Evolutionary conservation across 352 stramenopile genomes (phyloP), one percentile per base, ranked within the genome.

Genomic region (Saprolegnia diclina): DNA sequence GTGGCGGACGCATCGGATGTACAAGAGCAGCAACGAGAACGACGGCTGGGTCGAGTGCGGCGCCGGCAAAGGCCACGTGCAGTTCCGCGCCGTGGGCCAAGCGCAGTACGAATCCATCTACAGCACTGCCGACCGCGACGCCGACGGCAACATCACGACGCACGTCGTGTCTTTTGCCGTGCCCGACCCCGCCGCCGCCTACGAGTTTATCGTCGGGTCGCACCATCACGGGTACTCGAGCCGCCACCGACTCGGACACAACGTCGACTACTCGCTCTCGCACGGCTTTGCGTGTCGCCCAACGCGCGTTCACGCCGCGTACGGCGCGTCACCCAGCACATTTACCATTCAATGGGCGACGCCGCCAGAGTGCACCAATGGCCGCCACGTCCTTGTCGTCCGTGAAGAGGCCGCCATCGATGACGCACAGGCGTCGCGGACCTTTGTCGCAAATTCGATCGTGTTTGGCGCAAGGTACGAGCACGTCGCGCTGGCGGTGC

Each of bases 231-330:
- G 85, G 61, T 94, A 81, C 81, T 92, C 85, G 3, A 84, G 76
- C 38, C 62, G 88, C 19, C 82, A 89, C 63, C 81, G 75, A 13
- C 63, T 92, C 10, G 82, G 83, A 6, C 64, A 75, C 19, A 91
- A 88, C 61, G 44, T 76, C 26, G 70, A 79, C 9, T 80, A 83
- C 46, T 65, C 75, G 46, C 71, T 71, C 46, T 65, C 76, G 4
- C 72, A 81, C 57, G 79, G 77, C 9, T 77, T 86, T 56, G 67
- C 74, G 13, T 94, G 85, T 38, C 79, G 79, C 37, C 83, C 84
- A 3, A 90, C 92, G 73, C 87, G 92, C 64, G 79, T 95, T 13
- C 87, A 92, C 76, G 92, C 83, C 1, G 83, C 87, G 7, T 92
- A 89, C 53, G 84, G 86, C 18, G 65, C 72, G 24, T 77, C 73